These are phyloP conservation scores for Agaricales sp. DNA, from an alignment of 1,284 basidiomycete genomes.

Conservation along the genomic window DNA sequence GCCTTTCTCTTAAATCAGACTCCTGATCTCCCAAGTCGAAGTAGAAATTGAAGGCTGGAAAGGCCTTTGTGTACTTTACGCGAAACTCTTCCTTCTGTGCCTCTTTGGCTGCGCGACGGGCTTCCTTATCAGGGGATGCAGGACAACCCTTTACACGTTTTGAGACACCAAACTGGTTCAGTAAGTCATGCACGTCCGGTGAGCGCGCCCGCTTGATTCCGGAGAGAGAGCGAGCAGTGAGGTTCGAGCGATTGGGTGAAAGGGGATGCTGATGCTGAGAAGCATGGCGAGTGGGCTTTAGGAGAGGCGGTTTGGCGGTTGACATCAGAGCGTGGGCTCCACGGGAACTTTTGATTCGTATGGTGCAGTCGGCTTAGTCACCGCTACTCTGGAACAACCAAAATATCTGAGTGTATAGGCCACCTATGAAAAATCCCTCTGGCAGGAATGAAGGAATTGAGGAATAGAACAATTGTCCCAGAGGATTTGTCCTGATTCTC, in stretches of 20 bases:
- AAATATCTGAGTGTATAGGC: too few species aligned
- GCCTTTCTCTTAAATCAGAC: constrained; percentile 31
- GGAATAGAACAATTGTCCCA: too few species aligned
- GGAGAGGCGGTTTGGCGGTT: too few species aligned
- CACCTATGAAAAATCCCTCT: too few species aligned
- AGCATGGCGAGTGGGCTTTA: not conserved
- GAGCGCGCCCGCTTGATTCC: not conserved
- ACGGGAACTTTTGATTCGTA: too few species aligned
- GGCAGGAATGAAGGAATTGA: too few species aligned
- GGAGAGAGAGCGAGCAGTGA: not conserved
- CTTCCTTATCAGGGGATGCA: constrained; percentile 24
- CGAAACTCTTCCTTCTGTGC: constrained; percentile 65
- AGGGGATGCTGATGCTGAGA: not conserved
- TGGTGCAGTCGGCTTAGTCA: too few species aligned
- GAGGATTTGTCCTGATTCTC: too few species aligned
- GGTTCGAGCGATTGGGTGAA: not conserved
- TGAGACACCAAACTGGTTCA: constrained; percentile 14
- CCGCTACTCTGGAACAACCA: too few species aligned
- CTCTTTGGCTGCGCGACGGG: constrained; percentile 39
- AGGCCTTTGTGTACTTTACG: constrained; percentile 76
- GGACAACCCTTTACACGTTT: not conserved
- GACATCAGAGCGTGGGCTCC: too few species aligned
- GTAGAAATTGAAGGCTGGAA: constrained; percentile 80
- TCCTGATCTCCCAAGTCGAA: constrained; percentile 65
- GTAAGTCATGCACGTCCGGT: constrained; percentile 13